Evolutionary conservation across 2,329 filamentous ascomycete species (phyloP).

Genomic region (Sarocladium brachiariae): DNA sequence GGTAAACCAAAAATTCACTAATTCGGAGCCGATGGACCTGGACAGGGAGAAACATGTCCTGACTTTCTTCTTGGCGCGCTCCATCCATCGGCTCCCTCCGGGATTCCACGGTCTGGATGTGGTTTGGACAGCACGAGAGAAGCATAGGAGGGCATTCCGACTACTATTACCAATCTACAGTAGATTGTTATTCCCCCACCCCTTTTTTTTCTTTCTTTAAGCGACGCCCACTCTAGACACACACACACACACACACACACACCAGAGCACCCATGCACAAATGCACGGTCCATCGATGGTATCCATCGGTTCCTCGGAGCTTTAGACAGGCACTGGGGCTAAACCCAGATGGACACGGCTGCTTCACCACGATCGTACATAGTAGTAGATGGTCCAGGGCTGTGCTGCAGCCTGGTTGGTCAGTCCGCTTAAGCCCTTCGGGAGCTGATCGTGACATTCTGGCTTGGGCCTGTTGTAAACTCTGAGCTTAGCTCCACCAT

Average conservation of each 20-base stretch:
- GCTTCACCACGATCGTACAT: no score
- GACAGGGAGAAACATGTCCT: no score
- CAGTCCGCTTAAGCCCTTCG: not conserved
- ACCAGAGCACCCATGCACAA: no score
- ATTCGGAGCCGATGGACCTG: not conserved
- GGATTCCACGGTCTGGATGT: not conserved
- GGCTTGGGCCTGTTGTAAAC: conserved; percentile 8
- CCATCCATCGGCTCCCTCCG: conserved; percentile 6
- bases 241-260: not conserved
- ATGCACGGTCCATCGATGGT: not conserved
- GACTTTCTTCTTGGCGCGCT: no score
- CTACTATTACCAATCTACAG: no score
- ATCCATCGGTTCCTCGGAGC: conserved; percentile 5
- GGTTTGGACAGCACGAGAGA: no score
- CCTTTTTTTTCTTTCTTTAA: no score
- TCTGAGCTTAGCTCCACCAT: no score
- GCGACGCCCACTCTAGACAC: no score
- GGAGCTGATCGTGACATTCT: conserved; percentile 7
- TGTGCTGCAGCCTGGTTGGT: conserved; percentile 6
- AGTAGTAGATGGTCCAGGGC: not conserved
- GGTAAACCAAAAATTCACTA: not conserved
- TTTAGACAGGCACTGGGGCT: not conserved
- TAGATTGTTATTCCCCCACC: no score
- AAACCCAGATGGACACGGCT: no score
- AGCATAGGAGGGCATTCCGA: no score